Percentiles rank a stretch among this genome's conserved stretches.
These are phyloP conservation scores for Biscogniauxia sp. DNA, from an alignment of 2,329 filamentous ascomycete genomes.

Conservation along the genomic window DNA sequence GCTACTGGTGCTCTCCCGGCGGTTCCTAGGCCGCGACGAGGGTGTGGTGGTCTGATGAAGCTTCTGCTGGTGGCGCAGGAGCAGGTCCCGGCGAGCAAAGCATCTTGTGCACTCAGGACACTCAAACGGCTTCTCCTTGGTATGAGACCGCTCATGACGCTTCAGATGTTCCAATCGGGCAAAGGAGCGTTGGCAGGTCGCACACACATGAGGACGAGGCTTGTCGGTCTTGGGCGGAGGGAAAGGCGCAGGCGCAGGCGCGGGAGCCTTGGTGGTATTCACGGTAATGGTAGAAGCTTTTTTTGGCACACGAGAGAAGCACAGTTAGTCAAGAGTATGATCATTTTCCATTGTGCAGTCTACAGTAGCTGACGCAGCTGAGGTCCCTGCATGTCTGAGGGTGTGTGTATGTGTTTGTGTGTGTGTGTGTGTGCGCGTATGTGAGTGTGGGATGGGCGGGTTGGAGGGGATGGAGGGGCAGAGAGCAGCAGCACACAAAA, in stretches of 20 bases:
- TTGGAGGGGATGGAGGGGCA: slow-evolving; percentile 6
- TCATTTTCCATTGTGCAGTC: neutral
- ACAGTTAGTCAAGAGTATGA: slow-evolving; percentile 4
- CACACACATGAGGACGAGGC: slow-evolving; percentile 90
- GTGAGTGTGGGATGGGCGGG: slow-evolving; percentile 1
- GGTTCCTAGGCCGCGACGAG: slow-evolving; percentile 80
- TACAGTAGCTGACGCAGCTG: neutral
- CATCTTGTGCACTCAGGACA: slow-evolving; percentile 92
- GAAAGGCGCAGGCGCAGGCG: slow-evolving; percentile 40
- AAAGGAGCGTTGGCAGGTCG: slow-evolving; percentile 87
- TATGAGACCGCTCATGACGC: slow-evolving; percentile 75
- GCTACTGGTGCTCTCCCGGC: slow-evolving; percentile 83
- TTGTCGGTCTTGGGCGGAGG: slow-evolving; percentile 95
- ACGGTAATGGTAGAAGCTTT: slow-evolving; percentile 40
- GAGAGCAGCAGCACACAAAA: slow-evolving; percentile 3
- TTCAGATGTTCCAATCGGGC: slow-evolving; percentile 95
- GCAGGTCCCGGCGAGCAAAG: slow-evolving; percentile 88
- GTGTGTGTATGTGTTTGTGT: neutral
- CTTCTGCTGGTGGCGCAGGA: slow-evolving; percentile 97
- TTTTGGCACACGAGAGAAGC: slow-evolving; percentile 9
- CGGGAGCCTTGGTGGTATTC: slow-evolving; percentile 26
- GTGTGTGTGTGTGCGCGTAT: neutral
- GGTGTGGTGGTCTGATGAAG: slow-evolving; percentile 90
- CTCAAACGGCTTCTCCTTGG: slow-evolving; percentile 93
- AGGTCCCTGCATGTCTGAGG: neutral